Base-by-base conservation (phyloP, 1,284 basidiomycete species). In the Gastroboletus turbinatus region DNA sequence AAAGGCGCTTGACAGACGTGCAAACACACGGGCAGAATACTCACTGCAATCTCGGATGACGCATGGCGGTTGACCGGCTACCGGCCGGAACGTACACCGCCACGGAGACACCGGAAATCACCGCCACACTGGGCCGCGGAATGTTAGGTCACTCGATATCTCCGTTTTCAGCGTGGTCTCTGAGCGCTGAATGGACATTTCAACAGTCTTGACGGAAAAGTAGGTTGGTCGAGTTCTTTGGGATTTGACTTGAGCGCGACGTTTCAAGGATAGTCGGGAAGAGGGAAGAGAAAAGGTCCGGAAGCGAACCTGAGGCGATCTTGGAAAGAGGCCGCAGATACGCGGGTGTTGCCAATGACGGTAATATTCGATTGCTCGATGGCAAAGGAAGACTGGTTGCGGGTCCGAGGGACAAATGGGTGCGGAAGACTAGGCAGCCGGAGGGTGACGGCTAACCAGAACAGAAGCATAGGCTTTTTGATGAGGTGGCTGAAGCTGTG, bases 221-320 rank as follows among this genome's bases (percentile, higher is more conserved):
- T 13, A 5, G 14, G 5, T 33, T 17, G 33, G 6, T 35, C 33
- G 33, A 25, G 35, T 17, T 44, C 25, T n/a, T 11, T 1, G 17
- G 19, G n/a, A 36, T 42, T 38, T 58, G 33, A 49, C 40, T 46
- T 17, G 40, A 33, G 17, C 30, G 61, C 30, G 61, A 62, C 44
- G 43, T 49, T 62, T 61, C 43, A 40, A 61, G 59, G 49, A 64
- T 62, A 52, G 60, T 58, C 59, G 59, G 48, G 53, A 39, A 52
- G 29, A 33, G 45, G 4, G 33, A 45, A 40, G 43, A 53, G 42
- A 51, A 35, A 42, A 51, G 23, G 35, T 5, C 42, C 52, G 46
- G 64, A 67, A 63, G 62, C 58, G 61, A 66, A 11, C 30, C 27
- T 55, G 63, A 63, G 21, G 52, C 23, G 40, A 62, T 56, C 30